Evolutionary conservation across 805 yeast species (phyloP).

Genomic region (Suhomyces kilbournensis): DNA sequence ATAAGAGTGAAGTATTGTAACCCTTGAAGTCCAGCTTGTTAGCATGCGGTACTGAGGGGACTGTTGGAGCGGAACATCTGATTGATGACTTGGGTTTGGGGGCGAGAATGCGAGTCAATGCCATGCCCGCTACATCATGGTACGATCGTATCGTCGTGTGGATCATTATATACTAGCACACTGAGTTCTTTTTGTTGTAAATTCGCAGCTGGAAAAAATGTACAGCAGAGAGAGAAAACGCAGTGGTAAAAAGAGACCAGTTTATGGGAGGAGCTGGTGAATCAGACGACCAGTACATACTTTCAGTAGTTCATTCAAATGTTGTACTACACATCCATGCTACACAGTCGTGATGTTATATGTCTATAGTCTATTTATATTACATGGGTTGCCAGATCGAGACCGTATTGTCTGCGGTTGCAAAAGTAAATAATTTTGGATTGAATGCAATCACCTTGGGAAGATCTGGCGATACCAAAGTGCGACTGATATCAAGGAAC

Average conservation of each 20-base stretch:
- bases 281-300: neutral
- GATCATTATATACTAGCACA: too few species aligned
- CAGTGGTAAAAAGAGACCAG: too few species aligned
- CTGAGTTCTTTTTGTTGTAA: too few species aligned
- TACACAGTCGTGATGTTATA: too few species aligned
- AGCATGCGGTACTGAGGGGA: neutral
- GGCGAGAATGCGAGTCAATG: neutral
- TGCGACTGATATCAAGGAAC: slow-evolving; percentile 21
- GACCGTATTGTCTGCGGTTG: slow-evolving; percentile 56
- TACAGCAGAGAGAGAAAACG: too few species aligned
- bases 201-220: too few species aligned
- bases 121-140: neutral
- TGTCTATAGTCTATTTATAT: neutral
- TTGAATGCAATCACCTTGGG: slow-evolving; percentile 56
- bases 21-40: slow-evolving; percentile 2
- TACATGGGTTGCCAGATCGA: slow-evolving; percentile 34
- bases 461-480: slow-evolving; percentile 26
- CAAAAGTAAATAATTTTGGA: slow-evolving; percentile 58
- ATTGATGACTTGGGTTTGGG: neutral
- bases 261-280: neutral
- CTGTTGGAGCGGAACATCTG: neutral
- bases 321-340: neutral
- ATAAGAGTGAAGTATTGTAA: neutral
- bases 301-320: too few species aligned
- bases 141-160: neutral